phyloP scores from a whole-genome alignment of 1,284 basidiomycete genomes.

The Tylopilus sp. region DNA sequence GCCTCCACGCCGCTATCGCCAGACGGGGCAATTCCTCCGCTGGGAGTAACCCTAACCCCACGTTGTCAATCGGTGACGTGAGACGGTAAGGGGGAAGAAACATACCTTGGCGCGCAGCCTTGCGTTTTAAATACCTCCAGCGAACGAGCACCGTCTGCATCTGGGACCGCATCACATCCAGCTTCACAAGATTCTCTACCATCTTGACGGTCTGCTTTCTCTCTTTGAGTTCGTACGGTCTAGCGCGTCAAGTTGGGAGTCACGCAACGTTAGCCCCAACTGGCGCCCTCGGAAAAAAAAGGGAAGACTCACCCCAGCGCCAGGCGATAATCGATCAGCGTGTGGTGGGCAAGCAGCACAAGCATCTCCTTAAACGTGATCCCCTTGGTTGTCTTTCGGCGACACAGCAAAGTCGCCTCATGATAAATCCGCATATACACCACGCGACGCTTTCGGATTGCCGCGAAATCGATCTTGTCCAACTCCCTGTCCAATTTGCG shows the following conservation, averaged over 20 bases:
- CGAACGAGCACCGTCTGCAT: not conserved
- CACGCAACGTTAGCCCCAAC: not conserved
- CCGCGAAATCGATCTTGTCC: not conserved
- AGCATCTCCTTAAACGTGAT: not conserved
- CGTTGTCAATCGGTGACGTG: not conserved
- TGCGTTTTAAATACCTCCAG: not conserved
- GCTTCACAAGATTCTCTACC: not conserved
- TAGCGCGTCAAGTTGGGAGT: not conserved
- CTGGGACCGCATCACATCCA: not conserved
- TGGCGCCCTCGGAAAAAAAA: not conserved
- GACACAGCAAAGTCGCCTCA: not conserved
- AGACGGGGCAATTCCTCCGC: slow-evolving; percentile 32
- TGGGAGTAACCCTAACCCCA: slow-evolving; percentile 40
- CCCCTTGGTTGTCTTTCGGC: not conserved
- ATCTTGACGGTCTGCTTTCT: not conserved
- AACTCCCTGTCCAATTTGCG: not conserved
- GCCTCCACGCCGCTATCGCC: slow-evolving; percentile 40
- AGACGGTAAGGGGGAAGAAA: not conserved
- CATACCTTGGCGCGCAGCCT: not conserved
- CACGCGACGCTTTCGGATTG: not conserved
- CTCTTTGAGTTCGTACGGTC: not conserved
- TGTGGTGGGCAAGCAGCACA: not conserved
- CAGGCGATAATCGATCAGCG: not conserved
- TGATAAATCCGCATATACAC: not conserved
- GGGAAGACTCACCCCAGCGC: not conserved